Evolutionary conservation across 1,284 basidiomycete species (phyloP), one percentile per base, ranked within the genome.

Genomic region (Irpex rosettiformis): DNA sequence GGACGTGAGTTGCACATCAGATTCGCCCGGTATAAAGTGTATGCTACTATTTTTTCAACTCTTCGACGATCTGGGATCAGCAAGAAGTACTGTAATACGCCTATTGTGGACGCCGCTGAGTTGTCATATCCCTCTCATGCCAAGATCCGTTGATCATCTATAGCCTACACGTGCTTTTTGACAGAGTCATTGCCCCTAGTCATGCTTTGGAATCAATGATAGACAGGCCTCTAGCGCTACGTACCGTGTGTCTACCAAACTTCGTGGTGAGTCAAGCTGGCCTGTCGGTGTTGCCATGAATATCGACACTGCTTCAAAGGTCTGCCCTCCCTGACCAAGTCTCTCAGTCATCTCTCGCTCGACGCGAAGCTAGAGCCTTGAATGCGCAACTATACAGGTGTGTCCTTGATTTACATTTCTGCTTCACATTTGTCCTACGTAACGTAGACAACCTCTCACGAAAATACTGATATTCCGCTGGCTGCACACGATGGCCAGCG

Each of bases 1-100:
- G 47, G 54, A 28, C 61, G 69, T 70, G 69, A 70, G 68, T 70
- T 65, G 66, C 66, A 66, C 45, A 57, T 69, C 66, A 18, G 56
- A 59, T 58, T 53, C 49, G 21, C 51, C 54, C 52, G 45, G 55
- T 62, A 57, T 40, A 37, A 58, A 22, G 28, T 54, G 52, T 58
- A 54, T 58, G 57, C 52, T 58, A 58, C 57, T 58, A 48, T 58
- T 58, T 29, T 51, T 51, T 25, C 18, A 28, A 54, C 52, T 37
- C 57, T 53, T 28, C 52, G 24, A 13, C 30, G 30, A 28, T 18
- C 52, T 52, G 13, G 10, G 30, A 40, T 54, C 51, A 33, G 27
- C 56, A 57, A 57, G 43, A 45, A 53, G 30, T 58, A 43, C 40
- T 43, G 27, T 55, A 45, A 18, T 43, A 45, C 11, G 13, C 51